Percentiles rank a stretch among this genome's conserved stretches.
phyloP scores from a whole-genome alignment of 2,329 filamentous ascomycete species.

The Fusarium sambucinum region DNA sequence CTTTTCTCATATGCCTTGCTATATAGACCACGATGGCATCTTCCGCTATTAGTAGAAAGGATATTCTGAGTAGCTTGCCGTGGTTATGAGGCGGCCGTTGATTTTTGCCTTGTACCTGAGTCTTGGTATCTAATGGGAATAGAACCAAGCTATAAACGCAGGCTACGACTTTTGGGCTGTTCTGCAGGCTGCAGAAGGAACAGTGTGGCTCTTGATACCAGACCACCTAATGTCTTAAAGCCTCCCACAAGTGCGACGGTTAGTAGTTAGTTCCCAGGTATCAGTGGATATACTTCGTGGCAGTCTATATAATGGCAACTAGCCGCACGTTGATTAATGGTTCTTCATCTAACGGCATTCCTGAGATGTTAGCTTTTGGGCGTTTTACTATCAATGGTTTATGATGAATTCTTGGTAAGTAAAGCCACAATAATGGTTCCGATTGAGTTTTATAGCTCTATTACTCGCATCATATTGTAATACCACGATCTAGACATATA shows the following conservation, averaged over 20 bases:
- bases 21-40: background rate
- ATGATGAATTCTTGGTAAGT: background rate
- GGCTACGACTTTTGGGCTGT: background rate
- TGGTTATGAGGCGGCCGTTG: slow-evolving; percentile 5
- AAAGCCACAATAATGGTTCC: background rate
- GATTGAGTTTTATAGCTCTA: slow-evolving; percentile 7
- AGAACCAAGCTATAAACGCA: background rate
- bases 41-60: background rate
- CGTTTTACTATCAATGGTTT: background rate
- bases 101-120: slow-evolving; percentile 3
- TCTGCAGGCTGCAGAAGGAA: background rate
- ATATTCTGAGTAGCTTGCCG: background rate
- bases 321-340: background rate
- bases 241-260: background rate
- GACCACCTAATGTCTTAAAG: background rate
- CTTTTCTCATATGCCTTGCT: background rate
- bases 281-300: background rate
- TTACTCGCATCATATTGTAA: background rate
- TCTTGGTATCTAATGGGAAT: background rate
- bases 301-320: background rate
- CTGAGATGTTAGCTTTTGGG: background rate
- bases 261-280: background rate
- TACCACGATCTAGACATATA: background rate
- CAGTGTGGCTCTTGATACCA: background rate
- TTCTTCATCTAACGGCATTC: background rate